Base-by-base conservation (phyloP, 345 rosid genomes). In the Schrenkiella parvula region DNA sequence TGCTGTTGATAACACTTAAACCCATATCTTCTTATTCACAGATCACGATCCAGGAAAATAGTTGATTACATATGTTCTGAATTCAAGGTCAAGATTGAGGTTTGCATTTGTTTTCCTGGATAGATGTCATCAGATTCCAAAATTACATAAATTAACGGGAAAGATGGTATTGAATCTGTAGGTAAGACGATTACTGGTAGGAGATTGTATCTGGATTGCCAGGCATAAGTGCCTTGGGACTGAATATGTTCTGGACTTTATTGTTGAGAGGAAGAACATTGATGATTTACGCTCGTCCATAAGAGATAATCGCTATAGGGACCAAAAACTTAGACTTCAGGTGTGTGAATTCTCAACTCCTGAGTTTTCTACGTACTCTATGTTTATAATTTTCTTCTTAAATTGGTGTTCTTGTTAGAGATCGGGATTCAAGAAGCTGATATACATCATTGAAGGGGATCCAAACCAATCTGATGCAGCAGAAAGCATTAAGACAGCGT, bases 151-250 rank as follows among this genome's bases (percentile, higher is more conserved):
- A 32, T 8, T 35, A 43, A 68, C 55, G 21, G 54, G 55, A 68
- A 7, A 15, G 11, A 28, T 53, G 59, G 38, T 8, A 7, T 4
- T 54, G 65, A 29, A 66, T 44, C 72, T 23, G 21, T 84, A 95
- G 99, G 90, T 95, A 70, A 84, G 95, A 64, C 80, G 90, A 74
- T 78, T 95, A 66, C 97, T 93, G 19, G 85, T 95, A 41, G 97
- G 99, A 56, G 96, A 91, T 76, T 93, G 87, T 72, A 87, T 91
- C 66, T 91, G 97, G 99, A 82, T 95, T 61, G 96, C 97, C 71
- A 84, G 85, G 73, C 96, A 93, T 70, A 93, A 87, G 56, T 78
- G 73, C 77, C 69, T 75, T 52, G 67, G 44, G 56, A 69, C 64
- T 41, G 98, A 93, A 65, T 89, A 89, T 80, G 91, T 91, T 81